Base-by-base conservation (phyloP, 1,139 yeast species). In the Blastobotrys capitulatus region DNA sequence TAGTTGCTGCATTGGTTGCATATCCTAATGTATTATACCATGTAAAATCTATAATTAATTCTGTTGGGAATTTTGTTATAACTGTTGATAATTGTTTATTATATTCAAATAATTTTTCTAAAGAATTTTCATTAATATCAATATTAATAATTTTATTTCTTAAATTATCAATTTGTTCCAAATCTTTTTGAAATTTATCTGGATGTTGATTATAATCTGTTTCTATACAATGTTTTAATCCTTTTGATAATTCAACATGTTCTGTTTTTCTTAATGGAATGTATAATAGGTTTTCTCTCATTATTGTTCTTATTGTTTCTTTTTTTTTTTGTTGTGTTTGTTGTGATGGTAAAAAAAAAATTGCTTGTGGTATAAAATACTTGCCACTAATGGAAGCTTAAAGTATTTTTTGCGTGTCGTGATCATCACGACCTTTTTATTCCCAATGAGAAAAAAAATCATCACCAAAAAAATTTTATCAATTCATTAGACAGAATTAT, bases 1-100 rank as follows among this genome's bases (percentile, higher is more conserved):
- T 53, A 26, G 56, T 59, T 6, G 65, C 61, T 2, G 78, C 78
- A 9, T 71, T 67, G 12, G 76, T 74, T 13, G 78, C 73, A 53
- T 76, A 76, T 0, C 86, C 82, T 18, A 86, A 64, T 0, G 89
- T 79, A 27, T 83, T 82, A 59, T 71, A 78, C 97, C 96, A 89
- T 1, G 79, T 73, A 59, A 86, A 84, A 42, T 74, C 78, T 4
- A 79, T 65, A 6, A 56, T 54, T 38, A 62, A 52, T 52, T 74
- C 75, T 16, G 64, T 62, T 0, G 80, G 80, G 44, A 77, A 75
- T 52, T 76, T 76, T 35, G 63, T 47, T 31, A 61, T 60, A 19
- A 76, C 52, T 2, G 65, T 63, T 0, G 61, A 52, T 15, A 77
- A 51, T 36, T 68, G 67, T 0, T 61, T 48, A 51, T 63, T 67